Percentiles rank a stretch among this genome's conserved stretches.
These are phyloP conservation scores for Austroboletus olivaceoglutinosus DNA, from an alignment of 1,284 basidiomycete species.

Conservation along the genomic window DNA sequence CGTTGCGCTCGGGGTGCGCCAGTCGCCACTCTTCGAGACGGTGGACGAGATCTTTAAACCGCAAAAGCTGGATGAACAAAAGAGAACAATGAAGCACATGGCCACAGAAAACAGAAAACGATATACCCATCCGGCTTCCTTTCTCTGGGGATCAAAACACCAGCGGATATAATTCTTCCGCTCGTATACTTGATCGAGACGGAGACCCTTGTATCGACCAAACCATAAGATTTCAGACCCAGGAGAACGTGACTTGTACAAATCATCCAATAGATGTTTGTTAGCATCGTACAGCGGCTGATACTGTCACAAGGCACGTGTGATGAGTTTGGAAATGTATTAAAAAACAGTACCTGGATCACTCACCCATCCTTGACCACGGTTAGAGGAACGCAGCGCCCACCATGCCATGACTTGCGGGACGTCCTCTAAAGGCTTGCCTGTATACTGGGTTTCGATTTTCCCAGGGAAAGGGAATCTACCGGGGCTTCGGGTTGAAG, in stretches of 20 bases:
- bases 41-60: slow-evolving; percentile 9
- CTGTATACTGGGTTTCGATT: not conserved
- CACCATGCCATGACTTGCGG: slow-evolving; percentile 15
- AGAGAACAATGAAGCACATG: not conserved
- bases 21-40: slow-evolving; percentile 12
- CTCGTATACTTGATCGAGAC: slow-evolving; percentile 17
- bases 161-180: slow-evolving; percentile 9
- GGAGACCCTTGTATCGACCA: slow-evolving; percentile 16
- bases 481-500: slow-evolving; percentile 1
- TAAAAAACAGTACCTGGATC: not conserved
- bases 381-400: slow-evolving; percentile 10
- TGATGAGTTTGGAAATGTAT: no score
- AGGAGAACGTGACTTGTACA: slow-evolving; percentile 20
- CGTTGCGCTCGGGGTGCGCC: slow-evolving; percentile 10
- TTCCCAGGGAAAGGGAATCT: slow-evolving; percentile 7
- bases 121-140: slow-evolving; percentile 8
- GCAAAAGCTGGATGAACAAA: slow-evolving; percentile 4
- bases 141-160: not conserved
- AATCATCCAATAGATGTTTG: slow-evolving; percentile 11
- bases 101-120: not conserved
- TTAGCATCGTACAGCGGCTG: slow-evolving; percentile 8
- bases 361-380: slow-evolving; percentile 9
- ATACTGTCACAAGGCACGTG: slow-evolving; percentile 18
- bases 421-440: slow-evolving; percentile 11
- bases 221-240: slow-evolving; percentile 27